These are phyloP conservation scores for Wickerhamiella sergipiensis DNA, from an alignment of 805 yeast genomes.

Conservation along the genomic window DNA sequence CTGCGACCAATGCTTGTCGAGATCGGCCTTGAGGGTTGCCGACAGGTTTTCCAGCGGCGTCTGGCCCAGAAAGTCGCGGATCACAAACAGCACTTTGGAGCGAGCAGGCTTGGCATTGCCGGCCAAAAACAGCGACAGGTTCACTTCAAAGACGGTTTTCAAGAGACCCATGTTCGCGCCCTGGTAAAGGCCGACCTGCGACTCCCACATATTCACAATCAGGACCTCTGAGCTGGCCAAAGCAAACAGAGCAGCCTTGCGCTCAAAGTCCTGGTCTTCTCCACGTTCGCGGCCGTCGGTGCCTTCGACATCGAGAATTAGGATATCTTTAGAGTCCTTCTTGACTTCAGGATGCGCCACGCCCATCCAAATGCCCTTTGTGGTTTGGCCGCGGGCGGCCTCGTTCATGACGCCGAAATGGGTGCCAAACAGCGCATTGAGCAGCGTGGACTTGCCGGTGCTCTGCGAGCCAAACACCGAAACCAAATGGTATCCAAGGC, in stretches of 20 bases:
- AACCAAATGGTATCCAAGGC: constrained; percentile 72
- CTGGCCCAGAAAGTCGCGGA: constrained; percentile 80
- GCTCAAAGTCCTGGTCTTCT: constrained; percentile 95
- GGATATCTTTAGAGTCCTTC: constrained; percentile 2
- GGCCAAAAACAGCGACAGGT: constrained; percentile 68
- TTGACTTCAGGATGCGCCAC: background rate
- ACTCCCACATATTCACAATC: constrained; percentile 92
- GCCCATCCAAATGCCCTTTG: constrained; percentile 72
- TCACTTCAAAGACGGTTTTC: constrained; percentile 93
- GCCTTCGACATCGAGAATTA: constrained; percentile 94
- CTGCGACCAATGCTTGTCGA: constrained; percentile 63
- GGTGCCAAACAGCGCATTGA: constrained; percentile 77
- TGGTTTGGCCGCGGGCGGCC: constrained; percentile 72
- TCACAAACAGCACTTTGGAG: constrained; percentile 51
- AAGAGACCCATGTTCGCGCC: constrained; percentile 95
- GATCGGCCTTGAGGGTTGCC: constrained; percentile 53
- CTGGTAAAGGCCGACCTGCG: constrained; percentile 90
- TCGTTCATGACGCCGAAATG: constrained; percentile 91
- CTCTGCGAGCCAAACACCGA: constrained; percentile 96
- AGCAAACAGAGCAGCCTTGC: constrained; percentile 92
- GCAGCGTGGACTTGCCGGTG: constrained; percentile 87
- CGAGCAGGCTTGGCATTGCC: constrained; percentile 32
- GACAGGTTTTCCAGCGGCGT: constrained; percentile 69
- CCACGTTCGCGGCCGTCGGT: constrained; percentile 97
- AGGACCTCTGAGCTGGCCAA: constrained; percentile 80